Evolutionary conservation across 2,329 filamentous ascomycete genomes (phyloP), one percentile per base, ranked within the genome.

Genomic region (Pseudocercospora vitis): DNA sequence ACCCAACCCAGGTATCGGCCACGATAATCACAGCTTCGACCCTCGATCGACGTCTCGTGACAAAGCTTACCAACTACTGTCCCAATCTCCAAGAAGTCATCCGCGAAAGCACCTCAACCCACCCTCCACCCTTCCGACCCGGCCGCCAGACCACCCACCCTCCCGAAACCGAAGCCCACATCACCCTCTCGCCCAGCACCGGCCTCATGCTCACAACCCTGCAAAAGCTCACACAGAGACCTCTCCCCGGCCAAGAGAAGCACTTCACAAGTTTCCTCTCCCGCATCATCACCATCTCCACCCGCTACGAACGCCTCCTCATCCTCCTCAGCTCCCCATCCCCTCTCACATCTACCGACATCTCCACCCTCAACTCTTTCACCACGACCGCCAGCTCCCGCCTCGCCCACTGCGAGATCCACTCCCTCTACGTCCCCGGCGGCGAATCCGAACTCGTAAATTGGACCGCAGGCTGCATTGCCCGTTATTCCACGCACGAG

Each of bases 141-240:
- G n/a, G n/a, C n/a, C n/a, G n/a, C n/a, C n/a, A n/a, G n/a, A n/a
- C n/a, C n/a, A n/a, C n/a, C n/a, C n/a, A 26, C 9, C 7, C 4
- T 5, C 19, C 19, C 9, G 33, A 24, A 42, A 16, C 45, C 35
- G 87, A 90, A 67, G 86, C 88, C 2, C 91, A 96, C 63, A 70
- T 96, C 2, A 80, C 87, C 1, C 63, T 91, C 4, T 88, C 88
- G 0, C 83, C 88, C 0, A 77, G 75, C 0, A 83, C 81, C 0
- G 90, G 88, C 0, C 73, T 95, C 2, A 69, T 95, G 0, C 65
- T 88, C 16, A 88, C 88, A 0, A 88, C 82, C 0, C 73, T 91
- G 4, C 82, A 91, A 56, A 83, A 86, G 59, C 77, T 87, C 21
- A 86, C 85, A 37, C 91, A 96, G 64, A 81, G 78, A 44, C 76